Percentiles rank a stretch among this genome's conserved stretches.
Evolutionary conservation across 1,139 yeast species (phyloP).

Genomic region (Citeromyces siamensis): DNA sequence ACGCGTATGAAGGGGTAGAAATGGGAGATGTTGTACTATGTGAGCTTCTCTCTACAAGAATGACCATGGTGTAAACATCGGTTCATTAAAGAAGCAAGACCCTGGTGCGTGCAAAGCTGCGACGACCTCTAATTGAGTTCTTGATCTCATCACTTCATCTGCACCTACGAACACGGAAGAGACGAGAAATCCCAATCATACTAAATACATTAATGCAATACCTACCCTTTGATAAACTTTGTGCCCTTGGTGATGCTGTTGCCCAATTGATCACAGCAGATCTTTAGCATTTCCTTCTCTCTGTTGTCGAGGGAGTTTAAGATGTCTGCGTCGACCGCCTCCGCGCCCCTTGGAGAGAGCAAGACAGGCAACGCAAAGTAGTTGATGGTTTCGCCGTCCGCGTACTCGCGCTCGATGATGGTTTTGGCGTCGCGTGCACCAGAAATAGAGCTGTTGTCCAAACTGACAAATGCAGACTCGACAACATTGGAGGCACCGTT

Average conservation of each 20-base stretch:
- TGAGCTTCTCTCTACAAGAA: no score
- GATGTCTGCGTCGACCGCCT: constrained; percentile 33
- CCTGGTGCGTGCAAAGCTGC: no score
- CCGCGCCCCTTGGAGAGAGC: constrained; percentile 45
- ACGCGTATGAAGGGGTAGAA: no score
- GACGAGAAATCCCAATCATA: neutral
- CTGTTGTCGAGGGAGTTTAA: constrained; percentile 39
- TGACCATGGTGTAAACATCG: no score
- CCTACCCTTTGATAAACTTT: constrained; percentile 25
- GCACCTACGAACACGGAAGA: no score
- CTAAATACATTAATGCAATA: neutral
- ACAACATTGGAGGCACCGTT: constrained; percentile 35
- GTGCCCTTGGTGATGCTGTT: constrained; percentile 49
- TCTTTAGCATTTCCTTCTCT: constrained; percentile 45
- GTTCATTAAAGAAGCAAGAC: no score
- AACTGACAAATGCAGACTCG: constrained; percentile 35
- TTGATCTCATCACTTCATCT: no score
- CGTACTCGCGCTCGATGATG: constrained; percentile 17
- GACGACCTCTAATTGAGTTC: no score
- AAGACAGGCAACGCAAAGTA: constrained; percentile 59
- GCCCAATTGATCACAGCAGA: constrained; percentile 43
- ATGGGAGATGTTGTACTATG: no score
- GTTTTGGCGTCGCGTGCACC: constrained; percentile 22
- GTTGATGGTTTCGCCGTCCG: constrained; percentile 27
- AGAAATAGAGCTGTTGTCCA: constrained; percentile 31